These are phyloP conservation scores for Allium sativum DNA, from an alignment of 106 monocot species.

Conservation along the genomic window DNA sequence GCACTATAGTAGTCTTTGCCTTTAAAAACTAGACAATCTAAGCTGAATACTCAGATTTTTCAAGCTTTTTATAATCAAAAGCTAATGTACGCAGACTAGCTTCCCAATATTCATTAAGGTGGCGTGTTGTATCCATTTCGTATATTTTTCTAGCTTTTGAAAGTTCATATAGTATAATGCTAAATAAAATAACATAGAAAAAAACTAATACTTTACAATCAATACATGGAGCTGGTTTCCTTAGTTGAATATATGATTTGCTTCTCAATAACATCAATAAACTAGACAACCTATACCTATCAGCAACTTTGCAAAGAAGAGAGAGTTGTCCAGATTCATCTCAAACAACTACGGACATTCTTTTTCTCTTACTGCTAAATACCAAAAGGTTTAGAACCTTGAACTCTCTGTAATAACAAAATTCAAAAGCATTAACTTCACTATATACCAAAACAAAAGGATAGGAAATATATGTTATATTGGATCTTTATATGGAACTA, in stretches of 20 bases:
- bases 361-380: conserved; percentile 68
- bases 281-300: conserved; percentile 28
- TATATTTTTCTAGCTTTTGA: conserved; percentile 30
- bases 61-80: conserved; percentile 36
- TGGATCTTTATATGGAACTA: too few relatives aligned
- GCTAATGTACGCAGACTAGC: conserved; percentile 52
- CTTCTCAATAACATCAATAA: too few relatives aligned
- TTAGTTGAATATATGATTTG: too few relatives aligned
- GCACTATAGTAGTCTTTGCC: conserved; percentile 43
- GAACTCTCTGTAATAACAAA: conserved; percentile 30
- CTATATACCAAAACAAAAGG: too few relatives aligned
- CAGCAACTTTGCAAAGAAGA: conserved; percentile 69
- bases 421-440: too few relatives aligned
- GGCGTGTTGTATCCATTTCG: conserved; percentile 28
- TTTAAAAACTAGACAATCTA: conserved; percentile 33
- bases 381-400: conserved; percentile 60
- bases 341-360: conserved; percentile 66
- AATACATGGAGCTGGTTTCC: too few relatives aligned
- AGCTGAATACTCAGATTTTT: conserved; percentile 31
- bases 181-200: conserved; percentile 9
- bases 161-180: conserved; percentile 51
- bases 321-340: conserved; percentile 45
- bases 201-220: too few relatives aligned
- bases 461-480: too few relatives aligned
- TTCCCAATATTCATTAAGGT: conserved; percentile 50